Evolutionary conservation across 2,329 filamentous ascomycete species (phyloP), one percentile per base, ranked within the genome.

Genomic region (Mycosphaerelloides madeirae): DNA sequence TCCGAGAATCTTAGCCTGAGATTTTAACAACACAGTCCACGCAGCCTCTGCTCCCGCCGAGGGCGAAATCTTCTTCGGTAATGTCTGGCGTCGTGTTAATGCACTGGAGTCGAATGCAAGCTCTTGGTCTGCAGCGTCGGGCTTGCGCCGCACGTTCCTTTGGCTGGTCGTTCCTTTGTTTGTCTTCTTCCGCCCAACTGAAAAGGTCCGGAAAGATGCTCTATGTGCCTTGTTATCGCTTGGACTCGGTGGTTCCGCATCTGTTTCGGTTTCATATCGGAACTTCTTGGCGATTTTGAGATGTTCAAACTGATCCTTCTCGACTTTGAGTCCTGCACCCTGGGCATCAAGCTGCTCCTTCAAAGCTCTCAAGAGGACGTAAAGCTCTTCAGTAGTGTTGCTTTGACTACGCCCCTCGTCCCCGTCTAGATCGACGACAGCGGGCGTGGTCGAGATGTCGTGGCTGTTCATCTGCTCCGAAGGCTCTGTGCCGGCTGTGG

Each of bases 241-340:
- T 12, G 49, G 43, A 38, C 43, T 48, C 2, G 43, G 44, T 29
- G 50, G 50, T 31, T 50, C 52, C 9, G 35, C 50, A 33, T 53
- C 52, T 13, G 50, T 53, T 14, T 48, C 46, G 9, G 50, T 53
- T 35, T 54, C 52, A 28, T 48, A 53, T 8, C 40, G 31, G 19
- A 18, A 34, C 6, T 43, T 41, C 28, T 43, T 25, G 19, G 28
- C 29, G 8, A 50, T 31, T 22, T 37, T 20, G 12, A 36, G 33
- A 36, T 20, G 33, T 6, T 36, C 33, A 9, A 25, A 25, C 9
- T 16, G 18, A 40, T 22, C 20, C 43, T 20, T 14, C 18, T 16
- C 16, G 25, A 31, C 39, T 28, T 41, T 37, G 3, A 16, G n/a
- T 15, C 29, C 18, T 3, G 33, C 15, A 25, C 9, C 13, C 25